These are phyloP conservation scores for Solanum okadae DNA, from an alignment of 257 asterid species.

Conservation along the genomic window DNA sequence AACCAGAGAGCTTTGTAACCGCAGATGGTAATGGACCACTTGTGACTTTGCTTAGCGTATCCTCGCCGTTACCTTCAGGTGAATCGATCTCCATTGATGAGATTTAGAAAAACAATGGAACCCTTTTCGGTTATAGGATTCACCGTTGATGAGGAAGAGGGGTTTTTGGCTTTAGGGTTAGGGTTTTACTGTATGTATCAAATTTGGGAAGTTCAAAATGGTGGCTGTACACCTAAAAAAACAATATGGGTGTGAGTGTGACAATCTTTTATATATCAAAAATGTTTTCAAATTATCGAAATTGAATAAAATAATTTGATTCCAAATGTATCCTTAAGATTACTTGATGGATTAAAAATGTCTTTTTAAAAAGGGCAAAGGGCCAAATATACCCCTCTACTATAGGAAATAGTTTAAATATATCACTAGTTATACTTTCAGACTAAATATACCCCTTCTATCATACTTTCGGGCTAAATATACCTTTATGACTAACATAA, in stretches of 20 bases:
- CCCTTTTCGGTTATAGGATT: not conserved
- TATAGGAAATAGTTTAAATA: too few relatives aligned
- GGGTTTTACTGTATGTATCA: not conserved
- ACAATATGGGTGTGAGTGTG: not conserved
- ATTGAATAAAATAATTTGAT: not conserved
- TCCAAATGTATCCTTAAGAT: not conserved
- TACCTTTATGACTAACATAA: too few relatives aligned
- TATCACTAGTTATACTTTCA: too few relatives aligned
- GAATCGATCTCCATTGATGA: slow-evolving; percentile 52
- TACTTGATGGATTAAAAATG: not conserved
- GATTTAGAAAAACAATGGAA: not conserved
- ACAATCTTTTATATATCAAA: not conserved
- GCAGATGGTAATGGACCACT: slow-evolving; percentile 44
- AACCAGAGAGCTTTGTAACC: slow-evolving; percentile 63
- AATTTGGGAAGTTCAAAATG: not conserved
- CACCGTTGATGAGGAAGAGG: not conserved
- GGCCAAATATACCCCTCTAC: too few relatives aligned
- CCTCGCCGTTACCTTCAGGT: slow-evolving; percentile 29
- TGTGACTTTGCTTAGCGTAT: slow-evolving; percentile 26
- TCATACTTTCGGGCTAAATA: too few relatives aligned
- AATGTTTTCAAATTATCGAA: not conserved
- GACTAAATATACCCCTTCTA: too few relatives aligned
- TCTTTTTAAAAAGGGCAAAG: not conserved
- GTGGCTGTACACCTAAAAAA: not conserved
- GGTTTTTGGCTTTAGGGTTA: slow-evolving; percentile 3